Evolutionary conservation across 225 moss, liverwort and hornwort genomes (phyloP), one percentile per base, ranked within the genome.

Genomic region (Sphagnum tenellum): DNA sequence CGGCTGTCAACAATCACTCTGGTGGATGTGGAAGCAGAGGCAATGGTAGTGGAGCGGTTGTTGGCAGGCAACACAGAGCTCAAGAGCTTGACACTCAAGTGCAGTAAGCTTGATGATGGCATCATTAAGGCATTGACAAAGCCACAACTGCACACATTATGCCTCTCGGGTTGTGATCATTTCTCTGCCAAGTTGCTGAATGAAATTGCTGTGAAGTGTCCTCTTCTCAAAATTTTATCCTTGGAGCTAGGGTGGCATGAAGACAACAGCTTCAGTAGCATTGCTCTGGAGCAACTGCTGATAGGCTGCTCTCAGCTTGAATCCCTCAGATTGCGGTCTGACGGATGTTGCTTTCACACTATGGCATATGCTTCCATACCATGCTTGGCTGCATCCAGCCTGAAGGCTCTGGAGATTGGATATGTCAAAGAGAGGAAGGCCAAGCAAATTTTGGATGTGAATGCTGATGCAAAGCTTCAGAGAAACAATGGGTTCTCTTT

Each of bases 211-310:
- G 70, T 71, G 75, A 58, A 71, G 69, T 85, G 85, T 63, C 76
- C 82, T 49, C 49, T 78, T 59, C 64, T 81, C 57, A 77, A 76
- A 76, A 84, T 85, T 61, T 72, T 96, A 78, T 81, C 70, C 5
- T 73, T 96, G 79, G 92, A 96, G 67, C 68, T 96, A 73, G 92
- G 92, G n/a, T 96, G 90, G 90, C 85, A 87, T 48, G 85, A 85
- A 44, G 88, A 88, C 65, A 81, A 88, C 67, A 82, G 82, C 72
- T 86, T 79, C 72, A 60, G 79, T 57, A 96, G 92, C 67, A 86
- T 78, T 47, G 96, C 88, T 7, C 82, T 96, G 49, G 92, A 92
- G 71, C 76, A 74, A 67, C 49, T 96, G 7, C 71, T 96, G 64
- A 73, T 83, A 70, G 79, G 92, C 45, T 96, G 96, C 74, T 66